Base-by-base conservation (phyloP, 2,329 filamentous ascomycete genomes). In the Raffaelea albimanens region DNA sequence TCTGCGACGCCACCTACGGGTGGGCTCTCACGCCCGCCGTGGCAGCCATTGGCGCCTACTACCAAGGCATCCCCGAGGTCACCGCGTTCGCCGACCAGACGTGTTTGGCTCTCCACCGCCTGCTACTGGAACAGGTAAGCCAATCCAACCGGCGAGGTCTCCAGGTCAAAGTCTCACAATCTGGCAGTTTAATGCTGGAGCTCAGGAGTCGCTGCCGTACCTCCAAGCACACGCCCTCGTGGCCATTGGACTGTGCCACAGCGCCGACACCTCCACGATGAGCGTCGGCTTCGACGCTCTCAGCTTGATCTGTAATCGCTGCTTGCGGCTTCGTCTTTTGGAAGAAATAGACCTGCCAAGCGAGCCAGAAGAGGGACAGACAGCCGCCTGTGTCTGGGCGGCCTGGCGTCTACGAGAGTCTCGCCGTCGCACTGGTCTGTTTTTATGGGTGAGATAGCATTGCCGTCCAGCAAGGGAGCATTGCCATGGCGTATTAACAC, bases 241-340 rank as follows among this genome's bases (percentile, higher is more conserved):
- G 3, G 21, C 36, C 21, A 20, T 45, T 22, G 34, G 44, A 14
- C 44, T 45, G 22, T 45, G 44, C 34, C 36, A 45, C 44, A 45
- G 44, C 19, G 8, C 21, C 22, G 25, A 45, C 3, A 9, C 22
- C 3, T 5, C 8, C 11, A 29, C 19, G 44, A 31, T 40, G 34
- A 40, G 18, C 16, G n/a, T n/a, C 2, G 44, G 44, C 20, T 45
- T 40, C 4, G 23, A 40, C 20, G 21, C 36, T 5, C 21, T 22
- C n/a, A 45, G 44, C 25, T 4, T 38, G 4, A 34, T 40, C 23
- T n/a, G 14, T 11, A 40, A 45, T 22, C 21, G 19, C 8, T 40
- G 34, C 21, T 22, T 45, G 14, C 44, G 44, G 9, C 23, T 40
- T 5, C 34, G 36, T 14, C 38, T 45, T 11, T 22, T 45, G 13